A percentile compares a stretch with the other conserved stretches of the same genome.
phyloP scores from a whole-genome alignment of 1,284 basidiomycete genomes.

The Sutorius eximius region DNA sequence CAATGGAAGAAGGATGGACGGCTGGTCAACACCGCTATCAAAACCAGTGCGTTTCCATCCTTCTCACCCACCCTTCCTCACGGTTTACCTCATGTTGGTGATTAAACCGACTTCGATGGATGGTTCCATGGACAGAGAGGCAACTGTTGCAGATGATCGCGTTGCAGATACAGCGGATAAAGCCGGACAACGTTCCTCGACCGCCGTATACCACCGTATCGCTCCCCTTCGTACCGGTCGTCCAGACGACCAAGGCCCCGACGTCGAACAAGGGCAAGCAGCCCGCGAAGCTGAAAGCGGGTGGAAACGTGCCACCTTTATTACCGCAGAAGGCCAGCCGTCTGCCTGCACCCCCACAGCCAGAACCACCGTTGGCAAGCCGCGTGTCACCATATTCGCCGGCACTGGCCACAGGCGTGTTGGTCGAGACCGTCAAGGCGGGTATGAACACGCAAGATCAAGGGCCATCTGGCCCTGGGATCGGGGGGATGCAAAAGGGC shows the following conservation, averaged over 20 bases:
- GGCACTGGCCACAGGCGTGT: slow-evolving; percentile 66
- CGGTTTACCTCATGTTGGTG: not conserved
- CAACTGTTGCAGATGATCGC: slow-evolving; percentile 78
- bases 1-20: slow-evolving; percentile 84
- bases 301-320: slow-evolving; percentile 27
- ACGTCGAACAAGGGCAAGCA: slow-evolving; percentile 44
- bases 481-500: slow-evolving; percentile 57
- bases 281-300: slow-evolving; percentile 41
- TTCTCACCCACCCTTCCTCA: not conserved
- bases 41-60: slow-evolving; percentile 65
- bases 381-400: slow-evolving; percentile 69
- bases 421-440: slow-evolving; percentile 77
- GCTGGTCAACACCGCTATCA: slow-evolving; percentile 69
- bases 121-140: slow-evolving; percentile 59
- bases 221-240: slow-evolving; percentile 13
- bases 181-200: slow-evolving; percentile 70
- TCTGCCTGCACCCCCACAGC: slow-evolving; percentile 52
- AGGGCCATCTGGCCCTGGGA: slow-evolving; percentile 34
- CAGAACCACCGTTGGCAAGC: slow-evolving; percentile 51
- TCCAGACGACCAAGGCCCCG: slow-evolving; percentile 31
- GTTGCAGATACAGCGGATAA: slow-evolving; percentile 69
- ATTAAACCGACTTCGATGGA: not conserved
- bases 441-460: slow-evolving; percentile 69
- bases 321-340: slow-evolving; percentile 29
- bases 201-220: slow-evolving; percentile 52